These are phyloP conservation scores for Diatrype stigma DNA, from an alignment of 2,329 filamentous ascomycete genomes.

Conservation along the genomic window DNA sequence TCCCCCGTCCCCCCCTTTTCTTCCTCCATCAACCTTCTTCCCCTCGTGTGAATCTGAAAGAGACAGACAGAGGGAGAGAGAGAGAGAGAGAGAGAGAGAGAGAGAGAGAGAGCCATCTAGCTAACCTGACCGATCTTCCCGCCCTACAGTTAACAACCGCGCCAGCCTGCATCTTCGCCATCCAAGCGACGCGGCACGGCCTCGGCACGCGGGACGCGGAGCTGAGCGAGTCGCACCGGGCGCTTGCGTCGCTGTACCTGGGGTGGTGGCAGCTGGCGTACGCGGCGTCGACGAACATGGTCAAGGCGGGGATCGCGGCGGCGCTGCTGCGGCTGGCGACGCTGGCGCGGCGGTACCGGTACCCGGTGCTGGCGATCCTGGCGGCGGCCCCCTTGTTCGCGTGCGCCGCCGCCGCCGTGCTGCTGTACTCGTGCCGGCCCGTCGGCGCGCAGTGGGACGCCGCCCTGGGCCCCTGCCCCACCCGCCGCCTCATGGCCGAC, in stretches of 20 bases:
- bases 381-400: background rate
- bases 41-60: too few species aligned
- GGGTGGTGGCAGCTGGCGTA: conserved; percentile 3
- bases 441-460: conserved; percentile 1
- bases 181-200: conserved; percentile 2
- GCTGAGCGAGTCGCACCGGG: background rate
- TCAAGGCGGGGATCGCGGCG: conserved; percentile 4
- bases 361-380: background rate
- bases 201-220: background rate
- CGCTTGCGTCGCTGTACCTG: background rate
- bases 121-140: background rate
- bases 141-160: background rate
- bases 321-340: conserved; percentile 1
- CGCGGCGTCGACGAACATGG: conserved; percentile 1
- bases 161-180: background rate
- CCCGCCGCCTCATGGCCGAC: background rate
- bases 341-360: conserved; percentile 2
- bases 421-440: background rate
- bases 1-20: too few species aligned
- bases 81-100: too few species aligned
- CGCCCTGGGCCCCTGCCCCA: background rate
- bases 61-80: too few species aligned
- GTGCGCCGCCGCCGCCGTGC: background rate
- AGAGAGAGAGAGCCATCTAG: background rate
- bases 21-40: too few species aligned